Evolutionary conservation across 352 stramenopile genomes (phyloP).

Genomic region (Aphanomyces cochlioides): DNA sequence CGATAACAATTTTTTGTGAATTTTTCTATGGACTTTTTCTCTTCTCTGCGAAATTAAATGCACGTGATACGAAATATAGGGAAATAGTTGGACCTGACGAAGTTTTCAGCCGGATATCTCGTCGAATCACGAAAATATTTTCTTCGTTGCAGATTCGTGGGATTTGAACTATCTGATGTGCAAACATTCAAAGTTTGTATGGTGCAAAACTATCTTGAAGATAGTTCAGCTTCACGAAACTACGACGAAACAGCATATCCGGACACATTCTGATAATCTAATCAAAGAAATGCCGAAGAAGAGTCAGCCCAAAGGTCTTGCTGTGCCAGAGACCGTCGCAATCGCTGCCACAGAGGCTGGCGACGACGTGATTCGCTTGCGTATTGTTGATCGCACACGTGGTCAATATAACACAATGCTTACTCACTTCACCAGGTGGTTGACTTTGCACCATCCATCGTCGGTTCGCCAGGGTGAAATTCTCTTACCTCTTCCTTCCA

Average conservation of each 20-base stretch:
- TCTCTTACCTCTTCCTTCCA: background rate
- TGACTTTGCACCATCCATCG: background rate
- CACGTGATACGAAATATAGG: no score
- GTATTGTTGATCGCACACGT: background rate
- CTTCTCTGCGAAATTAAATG: no score
- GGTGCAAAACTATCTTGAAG: background rate
- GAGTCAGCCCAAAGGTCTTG: background rate
- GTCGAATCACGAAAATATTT: constrained; percentile 8
- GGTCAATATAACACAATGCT: constrained; percentile 5
- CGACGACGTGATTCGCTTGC: background rate
- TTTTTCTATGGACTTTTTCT: no score
- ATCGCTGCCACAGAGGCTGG: background rate
- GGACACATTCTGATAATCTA: background rate
- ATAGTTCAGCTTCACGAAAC: constrained; percentile 9
- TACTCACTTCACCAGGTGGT: background rate
- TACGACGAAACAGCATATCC: background rate
- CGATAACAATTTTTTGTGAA: no score
- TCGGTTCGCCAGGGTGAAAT: background rate
- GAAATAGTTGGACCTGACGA: background rate
- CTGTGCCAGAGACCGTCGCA: background rate
- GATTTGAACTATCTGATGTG: background rate
- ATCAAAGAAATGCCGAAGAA: background rate
- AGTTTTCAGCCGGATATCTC: constrained; percentile 6
- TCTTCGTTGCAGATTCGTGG: background rate
- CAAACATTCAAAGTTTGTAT: constrained; percentile 4